These are phyloP conservation scores for Colletotrichum paranaense DNA, from an alignment of 2,329 filamentous ascomycete species.

Conservation along the genomic window DNA sequence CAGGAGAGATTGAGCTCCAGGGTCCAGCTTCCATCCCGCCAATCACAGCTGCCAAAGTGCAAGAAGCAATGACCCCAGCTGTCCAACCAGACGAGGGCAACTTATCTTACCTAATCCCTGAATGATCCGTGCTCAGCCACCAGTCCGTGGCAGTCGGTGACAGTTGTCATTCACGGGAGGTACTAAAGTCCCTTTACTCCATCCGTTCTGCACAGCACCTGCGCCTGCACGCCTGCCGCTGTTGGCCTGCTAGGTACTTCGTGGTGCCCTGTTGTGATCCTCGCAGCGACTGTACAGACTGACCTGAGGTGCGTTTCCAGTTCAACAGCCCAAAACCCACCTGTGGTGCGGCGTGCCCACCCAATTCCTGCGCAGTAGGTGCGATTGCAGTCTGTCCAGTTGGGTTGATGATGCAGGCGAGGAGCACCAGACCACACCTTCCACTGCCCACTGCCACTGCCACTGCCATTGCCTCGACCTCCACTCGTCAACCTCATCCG, in stretches of 20 bases:
- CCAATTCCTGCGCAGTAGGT: constrained; percentile 8
- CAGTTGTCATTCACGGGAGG: constrained; percentile 1
- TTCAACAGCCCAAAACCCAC: neutral
- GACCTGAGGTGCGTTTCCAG: no score
- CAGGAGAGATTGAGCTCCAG: constrained; percentile 30
- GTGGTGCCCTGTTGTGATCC: neutral
- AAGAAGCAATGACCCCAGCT: neutral
- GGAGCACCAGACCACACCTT: neutral
- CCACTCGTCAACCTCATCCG: constrained; percentile 16
- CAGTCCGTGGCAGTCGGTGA: constrained; percentile 7
- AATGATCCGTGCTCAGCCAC: constrained; percentile 4
- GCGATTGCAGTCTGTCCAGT: neutral
- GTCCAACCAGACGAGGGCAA: neutral
- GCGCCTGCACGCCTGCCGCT: neutral
- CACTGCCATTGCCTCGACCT: constrained; percentile 25
- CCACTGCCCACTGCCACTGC: neutral
- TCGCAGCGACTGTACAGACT: neutral
- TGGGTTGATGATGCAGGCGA: constrained; percentile 12
- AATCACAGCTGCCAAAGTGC: neutral
- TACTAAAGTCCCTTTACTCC: constrained; percentile 15
- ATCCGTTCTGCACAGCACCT: constrained; percentile 5
- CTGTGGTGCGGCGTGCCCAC: neutral
- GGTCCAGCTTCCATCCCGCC: constrained; percentile 18
- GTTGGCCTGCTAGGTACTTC: neutral
- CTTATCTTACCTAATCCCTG: constrained; percentile 27